Evolutionary conservation across 225 moss, liverwort and hornwort species (phyloP).

Genomic region (Bryum argenteum): DNA sequence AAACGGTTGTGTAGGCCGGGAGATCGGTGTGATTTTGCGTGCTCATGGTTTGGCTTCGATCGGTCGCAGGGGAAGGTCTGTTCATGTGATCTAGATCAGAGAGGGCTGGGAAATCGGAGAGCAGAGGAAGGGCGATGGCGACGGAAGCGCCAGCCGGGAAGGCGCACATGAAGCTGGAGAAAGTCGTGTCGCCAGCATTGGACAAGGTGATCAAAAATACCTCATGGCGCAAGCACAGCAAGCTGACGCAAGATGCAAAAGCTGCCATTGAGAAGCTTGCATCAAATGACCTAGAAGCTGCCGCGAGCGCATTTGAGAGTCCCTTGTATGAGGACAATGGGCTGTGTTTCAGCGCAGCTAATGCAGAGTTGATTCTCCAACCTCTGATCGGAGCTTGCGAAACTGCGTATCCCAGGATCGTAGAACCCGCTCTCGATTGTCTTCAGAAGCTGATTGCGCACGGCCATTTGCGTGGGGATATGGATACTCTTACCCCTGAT

Average conservation of each 20-base stretch:
- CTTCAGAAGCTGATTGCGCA: constrained; percentile 96
- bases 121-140: constrained; percentile 44
- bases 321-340: constrained; percentile 84
- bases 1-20: neutral
- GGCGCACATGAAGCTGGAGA: constrained; percentile 84
- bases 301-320: constrained; percentile 66
- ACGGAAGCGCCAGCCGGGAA: constrained; percentile 65
- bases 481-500: constrained; percentile 80
- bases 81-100: constrained; percentile 11
- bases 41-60: constrained; percentile 27
- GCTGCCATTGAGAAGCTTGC: constrained; percentile 78
- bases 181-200: constrained; percentile 84
- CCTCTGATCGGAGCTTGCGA: constrained; percentile 95
- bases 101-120: neutral
- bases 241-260: constrained; percentile 95
- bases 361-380: constrained; percentile 86
- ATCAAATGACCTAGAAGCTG: constrained; percentile 52
- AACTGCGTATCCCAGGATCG: constrained; percentile 78
- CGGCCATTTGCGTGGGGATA: constrained; percentile 95
- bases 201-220: constrained; percentile 96
- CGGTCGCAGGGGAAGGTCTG: constrained; percentile 15
- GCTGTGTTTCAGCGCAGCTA: constrained; percentile 68
- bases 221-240: constrained; percentile 96
- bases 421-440: constrained; percentile 98
- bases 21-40: constrained; percentile 28